Percentiles rank a stretch among this genome's conserved stretches.
These are phyloP conservation scores for Podosphaera fusca DNA, from an alignment of 2,329 filamentous ascomycete genomes.

Conservation along the genomic window DNA sequence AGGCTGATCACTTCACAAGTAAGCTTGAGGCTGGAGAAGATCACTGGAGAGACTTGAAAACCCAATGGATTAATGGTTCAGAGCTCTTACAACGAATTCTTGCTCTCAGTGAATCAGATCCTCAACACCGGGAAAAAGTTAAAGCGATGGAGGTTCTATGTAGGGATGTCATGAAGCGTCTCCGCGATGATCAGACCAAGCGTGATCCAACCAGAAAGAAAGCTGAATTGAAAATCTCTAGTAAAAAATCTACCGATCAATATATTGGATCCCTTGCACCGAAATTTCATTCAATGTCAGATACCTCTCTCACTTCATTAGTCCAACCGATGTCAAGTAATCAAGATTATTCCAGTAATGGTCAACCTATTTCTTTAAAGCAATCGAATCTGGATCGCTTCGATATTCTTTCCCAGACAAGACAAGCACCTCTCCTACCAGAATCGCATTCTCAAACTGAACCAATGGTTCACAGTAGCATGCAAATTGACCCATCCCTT, in stretches of 20 bases:
- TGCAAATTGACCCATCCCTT: conserved; percentile 41
- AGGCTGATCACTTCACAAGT: conserved; percentile 42
- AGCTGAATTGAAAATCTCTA: conserved; percentile 17
- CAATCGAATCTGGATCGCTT: conserved; percentile 7
- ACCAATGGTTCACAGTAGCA: conserved; percentile 20
- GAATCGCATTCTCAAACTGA: conserved; percentile 5
- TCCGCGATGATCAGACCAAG: conserved; percentile 41
- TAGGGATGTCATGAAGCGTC: conserved; percentile 55
- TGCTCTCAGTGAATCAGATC: conserved; percentile 25
- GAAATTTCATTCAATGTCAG: conserved; percentile 9
- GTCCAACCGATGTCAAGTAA: conserved; percentile 14
- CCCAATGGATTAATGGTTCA: conserved; percentile 38
- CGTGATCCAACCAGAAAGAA: conserved; percentile 25
- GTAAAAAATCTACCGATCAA: background rate
- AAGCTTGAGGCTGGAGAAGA: conserved; percentile 50
- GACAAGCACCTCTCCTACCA: background rate
- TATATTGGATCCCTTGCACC: conserved; percentile 3
- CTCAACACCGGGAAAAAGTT: conserved; percentile 29
- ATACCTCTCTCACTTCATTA: conserved; percentile 11
- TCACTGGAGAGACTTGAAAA: conserved; percentile 48
- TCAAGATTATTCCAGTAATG: conserved; percentile 9
- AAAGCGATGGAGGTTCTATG: conserved; percentile 49
- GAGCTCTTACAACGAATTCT: conserved; percentile 31
- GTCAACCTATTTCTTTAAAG: conserved; percentile 6
- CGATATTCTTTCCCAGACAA: conserved; percentile 7